Evolutionary conservation across 2,329 filamentous ascomycete genomes (phyloP), one percentile per base, ranked within the genome.

Genomic region (Colletotrichum destructivum): DNA sequence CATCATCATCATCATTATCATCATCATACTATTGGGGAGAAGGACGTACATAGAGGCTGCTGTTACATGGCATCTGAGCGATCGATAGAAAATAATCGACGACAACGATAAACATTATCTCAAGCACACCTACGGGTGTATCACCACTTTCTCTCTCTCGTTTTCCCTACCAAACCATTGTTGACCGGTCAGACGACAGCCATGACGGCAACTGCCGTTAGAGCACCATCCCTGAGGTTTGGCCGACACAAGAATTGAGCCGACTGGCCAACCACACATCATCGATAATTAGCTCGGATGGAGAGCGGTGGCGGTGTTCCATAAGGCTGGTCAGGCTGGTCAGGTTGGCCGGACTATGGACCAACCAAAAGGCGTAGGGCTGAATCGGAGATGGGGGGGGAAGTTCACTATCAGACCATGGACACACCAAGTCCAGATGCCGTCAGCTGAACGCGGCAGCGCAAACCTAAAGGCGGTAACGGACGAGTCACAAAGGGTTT

Each of bases 281-380:
- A 26, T 21, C 9, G 12, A 23, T 21, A 9, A 23, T 21, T 35
- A 12, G 21, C 15, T 16, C 26, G 15, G 16, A 31, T 8, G 31
- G 1, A 31, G 15, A 35, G 38, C 31, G 52, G 51, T 38, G 64
- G 64, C 69, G 55, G 65, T 62, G 56, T 35, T 46, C 13, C 9
- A 26, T 18, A 26, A 57, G 23, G 42, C 44, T 49, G 21, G 6
- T 12, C 13, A 46, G 40, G 56, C 7, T 31, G 31, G 31, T 9
- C 8, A 52, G 35, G 35, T 35, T 49, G 31, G 9, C 6, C 13
- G 38, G 42, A 47, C 7, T 15, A 44, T 46, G 49, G 31, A 12
- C 40, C 62, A 47, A 40, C 8, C 6, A 42, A 49, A 57, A 47
- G 64, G 47, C 56, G 56, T 68, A 68, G 69, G 69, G 64, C 69